Evolutionary conservation across 495 filamentous ascomycete genomes (phyloP), one percentile per base, ranked within the genome.

Genomic region (Cudoniella acicularis): DNA sequence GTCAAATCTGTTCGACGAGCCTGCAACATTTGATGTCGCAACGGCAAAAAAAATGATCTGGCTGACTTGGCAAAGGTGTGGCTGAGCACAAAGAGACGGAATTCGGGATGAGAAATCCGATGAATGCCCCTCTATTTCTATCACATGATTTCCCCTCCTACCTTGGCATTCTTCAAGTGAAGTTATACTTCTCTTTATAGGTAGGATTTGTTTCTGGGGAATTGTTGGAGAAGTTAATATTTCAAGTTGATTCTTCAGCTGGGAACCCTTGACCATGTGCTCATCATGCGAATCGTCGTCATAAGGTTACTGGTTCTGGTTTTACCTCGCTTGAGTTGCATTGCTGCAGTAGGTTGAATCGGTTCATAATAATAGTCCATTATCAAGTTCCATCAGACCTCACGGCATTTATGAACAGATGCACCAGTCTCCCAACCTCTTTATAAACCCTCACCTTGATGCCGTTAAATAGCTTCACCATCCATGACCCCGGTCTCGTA

Each of bases 1-100:
- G n/a, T n/a, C n/a, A n/a, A n/a, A n/a, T n/a, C n/a, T n/a, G n/a
- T n/a, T n/a, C n/a, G n/a, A n/a, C n/a, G 30, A 36, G 30, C 30
- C 47, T 10, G 47, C 47, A 11, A 49, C 47, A 20, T 21, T 49
- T 10, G 47, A 23, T 49, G 47, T 49, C 47, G 47, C 47, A 49
- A 49, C 30, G 30, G 30, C 6, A 36, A 13, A 36, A 36, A 36
- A 36, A 6, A 4, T 13, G 6, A 13, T 36, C 30, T 13, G 13
- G 13, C 6, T 6, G 6, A 13, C 30, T 36, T 36, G 30, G 6
- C 30, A 6, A 6, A 6, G n/a, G n/a, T 36, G 30, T 36, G 30
- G 30, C 30, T 4, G 13, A 36, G 30, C 30, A 36, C 6, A 36
- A 36, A 36, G 6, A 36, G 13, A 36, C n/a, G n/a, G n/a, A n/a